Base-by-base conservation (phyloP, 2,329 filamentous ascomycete genomes). In the Penicillium sp. region DNA sequence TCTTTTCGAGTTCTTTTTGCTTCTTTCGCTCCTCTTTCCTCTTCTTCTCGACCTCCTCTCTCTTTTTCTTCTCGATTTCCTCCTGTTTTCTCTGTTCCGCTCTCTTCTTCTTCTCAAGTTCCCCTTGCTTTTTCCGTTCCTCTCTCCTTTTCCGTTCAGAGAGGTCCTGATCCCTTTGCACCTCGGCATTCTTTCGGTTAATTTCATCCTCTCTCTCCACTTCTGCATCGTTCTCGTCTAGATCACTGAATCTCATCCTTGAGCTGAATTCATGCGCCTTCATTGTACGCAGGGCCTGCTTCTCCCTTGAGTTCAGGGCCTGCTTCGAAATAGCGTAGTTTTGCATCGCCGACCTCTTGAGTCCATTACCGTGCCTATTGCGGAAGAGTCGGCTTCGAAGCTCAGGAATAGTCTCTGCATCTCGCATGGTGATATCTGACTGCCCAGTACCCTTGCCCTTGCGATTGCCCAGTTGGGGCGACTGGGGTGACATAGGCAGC, bases 281-380 rank as follows among this genome's bases (percentile, higher is more conserved):
- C 10, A 19, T 7, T 35, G 15, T n/a, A 25, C 25, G 17, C 5
- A 53, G 12, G 12, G 17, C 42, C 10, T 37, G 12, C 5, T 17
- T 37, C 41, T 53, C 41, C 4, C 6, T 33, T n/a, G 40, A 8
- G 29, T 6, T 33, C 2, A 53, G 17, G 5, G 31, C 29, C 31
- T 53, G 50, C n/a, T 53, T 53, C 0, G 50, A 23, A n/a, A 53
- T 37, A 33, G 50, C 40, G 2, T 53, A 53, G 10, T 21, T 46
- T 12, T 31, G 2, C 4, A 56, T 25, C 9, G 49, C 47, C 2
- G 48, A 35, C 29, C 12, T 51, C n/a, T 52, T 45, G 3, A 51
- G 47, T 12, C 1, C 4, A 37, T 33, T 17, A 8, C 29, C 17
- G 6, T 48, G 21, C n/a, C 19, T 13, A 27, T 8, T 15, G 5